A percentile compares a stretch with the other conserved stretches of the same genome.
Evolutionary conservation across 345 rosid genomes (phyloP).

Genomic region (Citropsis articulata): DNA sequence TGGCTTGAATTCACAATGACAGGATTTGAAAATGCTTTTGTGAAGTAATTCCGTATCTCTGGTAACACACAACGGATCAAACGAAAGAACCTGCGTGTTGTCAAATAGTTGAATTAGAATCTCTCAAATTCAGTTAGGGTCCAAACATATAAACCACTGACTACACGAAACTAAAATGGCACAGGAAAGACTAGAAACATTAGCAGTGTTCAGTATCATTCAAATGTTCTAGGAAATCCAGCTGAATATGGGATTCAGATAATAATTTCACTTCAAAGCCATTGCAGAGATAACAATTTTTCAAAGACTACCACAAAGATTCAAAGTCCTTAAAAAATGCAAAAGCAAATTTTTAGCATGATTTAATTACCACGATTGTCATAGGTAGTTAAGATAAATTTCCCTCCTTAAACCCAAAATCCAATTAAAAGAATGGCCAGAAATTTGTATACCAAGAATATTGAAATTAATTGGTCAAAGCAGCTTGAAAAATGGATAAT

Average conservation of each 20-base stretch:
- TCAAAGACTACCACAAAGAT: too few relatives aligned
- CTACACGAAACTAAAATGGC: neutral
- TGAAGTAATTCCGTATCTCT: conserved; percentile 44
- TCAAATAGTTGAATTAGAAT: neutral
- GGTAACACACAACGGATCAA: conserved; percentile 49
- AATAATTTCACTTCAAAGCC: neutral
- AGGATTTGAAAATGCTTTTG: conserved; percentile 36
- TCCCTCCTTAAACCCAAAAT: neutral
- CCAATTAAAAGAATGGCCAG: neutral
- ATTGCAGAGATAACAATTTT: neutral
- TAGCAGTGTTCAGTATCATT: neutral
- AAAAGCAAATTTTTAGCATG: neutral
- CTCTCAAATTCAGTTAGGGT: neutral
- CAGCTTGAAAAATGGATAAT: neutral
- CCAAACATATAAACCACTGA: neutral
- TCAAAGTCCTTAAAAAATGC: neutral
- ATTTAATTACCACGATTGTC: too few relatives aligned
- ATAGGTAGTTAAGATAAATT: too few relatives aligned
- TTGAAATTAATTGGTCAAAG: neutral
- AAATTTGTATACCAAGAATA: neutral
- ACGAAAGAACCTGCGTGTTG: conserved; percentile 41
- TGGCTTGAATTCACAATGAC: conserved; percentile 23
- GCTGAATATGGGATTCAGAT: neutral
- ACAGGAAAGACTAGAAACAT: neutral
- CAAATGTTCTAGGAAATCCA: neutral